These are phyloP conservation scores for Conoideocrella luteorostrata DNA, from an alignment of 2,329 filamentous ascomycete genomes.

Conservation along the genomic window DNA sequence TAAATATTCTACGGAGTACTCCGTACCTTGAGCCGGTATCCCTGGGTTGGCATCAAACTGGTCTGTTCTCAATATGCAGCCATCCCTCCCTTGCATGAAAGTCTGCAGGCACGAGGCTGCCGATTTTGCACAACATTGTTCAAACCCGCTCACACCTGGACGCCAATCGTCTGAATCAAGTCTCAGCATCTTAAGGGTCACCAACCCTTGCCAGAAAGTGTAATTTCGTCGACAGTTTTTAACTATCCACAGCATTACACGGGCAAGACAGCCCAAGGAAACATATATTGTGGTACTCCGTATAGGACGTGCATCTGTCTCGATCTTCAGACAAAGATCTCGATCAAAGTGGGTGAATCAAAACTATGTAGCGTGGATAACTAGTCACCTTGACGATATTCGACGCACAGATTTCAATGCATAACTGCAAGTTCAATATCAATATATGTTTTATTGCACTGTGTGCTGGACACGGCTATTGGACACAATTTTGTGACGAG, in stretches of 20 bases:
- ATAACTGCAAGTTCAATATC: too few relatives aligned
- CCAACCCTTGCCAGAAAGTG: background rate
- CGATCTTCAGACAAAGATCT: slow-evolving; percentile 15
- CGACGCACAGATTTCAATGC: background rate
- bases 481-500: too few relatives aligned
- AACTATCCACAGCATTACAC: slow-evolving; percentile 12
- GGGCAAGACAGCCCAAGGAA: slow-evolving; percentile 14
- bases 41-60: too few relatives aligned
- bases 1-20: too few relatives aligned
- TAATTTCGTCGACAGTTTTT: background rate
- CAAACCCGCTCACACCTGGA: background rate
- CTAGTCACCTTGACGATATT: slow-evolving; percentile 3
- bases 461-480: too few relatives aligned
- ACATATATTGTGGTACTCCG: too few relatives aligned
- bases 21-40: too few relatives aligned
- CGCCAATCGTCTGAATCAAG: background rate
- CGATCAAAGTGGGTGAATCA: slow-evolving; percentile 15
- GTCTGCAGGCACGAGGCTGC: background rate
- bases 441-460: too few relatives aligned
- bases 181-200: background rate
- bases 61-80: too few relatives aligned
- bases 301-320: slow-evolving; percentile 12
- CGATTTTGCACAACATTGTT: background rate
- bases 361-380: slow-evolving; percentile 3
- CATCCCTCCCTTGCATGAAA: background rate